A percentile compares a stretch with the other conserved stretches of the same genome.
These are phyloP conservation scores for Clausena lansium DNA, from an alignment of 345 rosid species.

Conservation along the genomic window DNA sequence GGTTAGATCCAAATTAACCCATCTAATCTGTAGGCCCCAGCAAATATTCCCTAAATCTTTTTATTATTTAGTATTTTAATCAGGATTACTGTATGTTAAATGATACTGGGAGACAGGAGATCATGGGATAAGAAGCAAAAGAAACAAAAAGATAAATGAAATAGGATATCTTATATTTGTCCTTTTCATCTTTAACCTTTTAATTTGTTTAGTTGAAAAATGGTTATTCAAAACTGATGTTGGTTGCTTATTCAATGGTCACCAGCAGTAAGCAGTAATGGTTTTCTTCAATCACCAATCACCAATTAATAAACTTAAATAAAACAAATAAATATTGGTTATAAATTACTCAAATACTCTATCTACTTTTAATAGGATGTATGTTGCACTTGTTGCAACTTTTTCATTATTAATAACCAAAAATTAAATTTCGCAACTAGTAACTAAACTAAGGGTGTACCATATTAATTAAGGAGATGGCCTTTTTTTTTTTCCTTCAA, in stretches of 20 bases:
- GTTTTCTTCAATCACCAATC: background rate
- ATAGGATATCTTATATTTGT: background rate
- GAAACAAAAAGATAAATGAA: background rate
- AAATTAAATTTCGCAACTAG: no score
- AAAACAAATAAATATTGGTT: background rate
- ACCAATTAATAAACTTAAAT: background rate
- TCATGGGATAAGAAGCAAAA: conserved; percentile 28
- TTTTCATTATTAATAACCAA: no score
- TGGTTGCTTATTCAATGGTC: background rate
- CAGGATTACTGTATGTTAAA: conserved; percentile 27
- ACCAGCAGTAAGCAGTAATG: background rate
- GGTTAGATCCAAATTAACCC: conserved; percentile 12
- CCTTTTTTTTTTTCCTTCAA: no score
- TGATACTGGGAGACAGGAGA: conserved; percentile 43
- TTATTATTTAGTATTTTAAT: conserved; percentile 21
- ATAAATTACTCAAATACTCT: no score
- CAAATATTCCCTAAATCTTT: conserved; percentile 51
- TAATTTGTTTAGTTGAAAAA: background rate
- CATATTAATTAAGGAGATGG: no score
- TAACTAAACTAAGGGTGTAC: no score
- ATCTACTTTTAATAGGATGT: no score
- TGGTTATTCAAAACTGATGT: background rate
- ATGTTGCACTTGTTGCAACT: no score
- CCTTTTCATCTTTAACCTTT: conserved; percentile 9
- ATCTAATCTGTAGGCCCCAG: conserved; percentile 29